A percentile compares a stretch with the other conserved stretches of the same genome.
These are phyloP conservation scores for Stemphylium vesicarium DNA, from an alignment of 2,329 filamentous ascomycete species.

Conservation along the genomic window DNA sequence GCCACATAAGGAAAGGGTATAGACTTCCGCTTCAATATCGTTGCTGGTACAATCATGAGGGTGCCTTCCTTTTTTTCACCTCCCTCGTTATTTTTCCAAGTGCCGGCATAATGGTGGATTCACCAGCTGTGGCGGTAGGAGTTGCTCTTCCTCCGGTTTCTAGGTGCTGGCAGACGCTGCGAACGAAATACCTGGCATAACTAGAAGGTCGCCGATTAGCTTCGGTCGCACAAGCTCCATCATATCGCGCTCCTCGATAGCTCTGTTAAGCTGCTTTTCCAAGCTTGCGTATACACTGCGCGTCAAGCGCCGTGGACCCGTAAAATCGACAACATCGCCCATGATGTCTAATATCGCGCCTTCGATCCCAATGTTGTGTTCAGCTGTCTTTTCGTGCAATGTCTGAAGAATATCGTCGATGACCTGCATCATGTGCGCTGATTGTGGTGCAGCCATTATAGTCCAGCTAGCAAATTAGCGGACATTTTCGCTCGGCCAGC, in stretches of 20 bases:
- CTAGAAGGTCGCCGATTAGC: conserved; percentile 37
- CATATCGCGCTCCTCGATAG: conserved; percentile 23
- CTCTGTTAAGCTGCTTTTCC: conserved; percentile 16
- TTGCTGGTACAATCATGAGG: not conserved
- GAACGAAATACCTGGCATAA: conserved; percentile 27
- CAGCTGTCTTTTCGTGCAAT: conserved; percentile 15
- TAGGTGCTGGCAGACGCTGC: conserved; percentile 23
- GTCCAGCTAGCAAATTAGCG: conserved; percentile 42
- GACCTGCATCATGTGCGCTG: conserved; percentile 32
- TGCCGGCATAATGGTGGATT: conserved; percentile 29
- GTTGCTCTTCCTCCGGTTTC: conserved; percentile 5
- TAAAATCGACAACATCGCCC: conserved; percentile 39
- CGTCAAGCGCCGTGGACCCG: conserved; percentile 37
- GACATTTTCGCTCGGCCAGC: conserved; percentile 22
- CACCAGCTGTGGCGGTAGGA: conserved; percentile 17
- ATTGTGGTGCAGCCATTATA: conserved; percentile 35
- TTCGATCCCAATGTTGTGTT: conserved; percentile 21
- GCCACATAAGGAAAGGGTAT: too few species aligned
- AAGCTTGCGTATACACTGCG: conserved; percentile 34
- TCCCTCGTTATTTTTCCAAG: conserved; percentile 29
- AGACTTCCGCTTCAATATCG: too few species aligned
- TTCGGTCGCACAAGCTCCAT: conserved; percentile 30
- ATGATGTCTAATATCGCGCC: conserved; percentile 28
- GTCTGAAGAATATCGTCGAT: conserved; percentile 37
- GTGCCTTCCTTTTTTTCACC: conserved; percentile 9